Evolutionary conservation across 2,329 filamentous ascomycete genomes (phyloP), one percentile per base, ranked within the genome.

Genomic region (Chaetomium olivaceum): DNA sequence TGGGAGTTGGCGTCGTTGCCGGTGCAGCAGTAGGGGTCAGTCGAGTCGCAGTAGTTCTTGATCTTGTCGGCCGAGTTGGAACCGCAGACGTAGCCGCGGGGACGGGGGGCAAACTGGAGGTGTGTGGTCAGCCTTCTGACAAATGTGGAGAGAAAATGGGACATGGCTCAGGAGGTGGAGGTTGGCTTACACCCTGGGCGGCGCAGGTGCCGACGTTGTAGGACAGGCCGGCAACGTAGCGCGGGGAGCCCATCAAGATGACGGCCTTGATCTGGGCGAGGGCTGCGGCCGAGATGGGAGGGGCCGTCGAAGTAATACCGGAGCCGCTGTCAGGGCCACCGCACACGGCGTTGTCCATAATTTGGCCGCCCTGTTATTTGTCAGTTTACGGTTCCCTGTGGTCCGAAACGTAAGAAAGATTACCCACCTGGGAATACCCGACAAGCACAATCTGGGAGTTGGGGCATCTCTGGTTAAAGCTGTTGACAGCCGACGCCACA

Each of bases 211-310:
- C 87, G 58, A 88, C 84, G 59, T 87, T 81, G 73, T 87, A 89
- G 1, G 85, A 75, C 27, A 86, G 77, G 2, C 86, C 85, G 31
- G 78, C 73, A 27, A 80, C 77, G 73, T 84, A 83, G 71, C 86
- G 80, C 21, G 87, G 87, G 71, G 87, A 82, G 8, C 86, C 86
- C 84, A 87, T 86, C 74, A 87, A 84, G 72, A 89, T 87, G 23
- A 82, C 84, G 0, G 82, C 86, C 75, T 87, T 87, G 72, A 88
- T 82, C 73, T 82, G 81, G 52, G 75, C 77, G 16, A 85, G 75
- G 8, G 85, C 84, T 6, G 77, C 77, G 4, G 80, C 78, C 19
- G 78, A 76, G 50, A 84, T 75, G 46, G 76, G 76, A 5, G 80
- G 74, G 0, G 80, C 77, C 14, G 83, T 82, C 63, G 76, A 80